Base-by-base conservation (phyloP, 352 stramenopile species). In the Lagenidium giganteum region DNA sequence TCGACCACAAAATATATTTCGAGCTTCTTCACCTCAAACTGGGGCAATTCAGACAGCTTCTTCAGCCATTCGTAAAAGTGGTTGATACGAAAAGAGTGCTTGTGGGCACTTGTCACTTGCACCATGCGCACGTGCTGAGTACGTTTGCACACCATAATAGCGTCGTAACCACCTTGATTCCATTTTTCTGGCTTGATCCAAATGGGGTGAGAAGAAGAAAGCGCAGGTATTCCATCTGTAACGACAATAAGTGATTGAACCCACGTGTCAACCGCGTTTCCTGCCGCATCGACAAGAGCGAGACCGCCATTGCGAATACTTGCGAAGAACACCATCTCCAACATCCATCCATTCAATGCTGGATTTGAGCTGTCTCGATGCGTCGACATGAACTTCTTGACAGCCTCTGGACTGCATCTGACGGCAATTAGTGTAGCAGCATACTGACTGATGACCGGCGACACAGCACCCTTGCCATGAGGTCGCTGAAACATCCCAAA, bases 141-240 rank as follows among this genome's bases (percentile, higher is more conserved):
- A 21, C 7, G 20, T 23, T 53, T 48, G 29, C n/a, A 43, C 30
- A 58, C 42, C 50, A 53, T 58, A 29, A 58, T 53, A 36, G 36
- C 50, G 37, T 58, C 50, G 42, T 58, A 58, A 43, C 42, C 50
- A 24, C 50, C 42, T 58, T 58, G 36, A 27, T 40, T 52, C 42
- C 50, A 58, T 26, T 48, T 38, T 30, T 42, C 21, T 12, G 42
- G 50, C 24, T 58, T 58, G 23, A 52, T 58, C 50, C 42, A 53
- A 26, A 47, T 17, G 5, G 24, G n/a, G 35, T 42, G 35, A 13
- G n/a, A 29, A 25, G 14, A 8, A 42, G 26, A 33, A 53, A 47
- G n/a, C 32, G 27, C 14, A 27, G 26, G 26, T 27, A 47, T 25
- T 39, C 12, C 35, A 46, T 47, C 45, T 13, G 22, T 33, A 40